phyloP scores from a whole-genome alignment of 1,284 basidiomycete genomes.

The Papiliotrema laurentii region DNA sequence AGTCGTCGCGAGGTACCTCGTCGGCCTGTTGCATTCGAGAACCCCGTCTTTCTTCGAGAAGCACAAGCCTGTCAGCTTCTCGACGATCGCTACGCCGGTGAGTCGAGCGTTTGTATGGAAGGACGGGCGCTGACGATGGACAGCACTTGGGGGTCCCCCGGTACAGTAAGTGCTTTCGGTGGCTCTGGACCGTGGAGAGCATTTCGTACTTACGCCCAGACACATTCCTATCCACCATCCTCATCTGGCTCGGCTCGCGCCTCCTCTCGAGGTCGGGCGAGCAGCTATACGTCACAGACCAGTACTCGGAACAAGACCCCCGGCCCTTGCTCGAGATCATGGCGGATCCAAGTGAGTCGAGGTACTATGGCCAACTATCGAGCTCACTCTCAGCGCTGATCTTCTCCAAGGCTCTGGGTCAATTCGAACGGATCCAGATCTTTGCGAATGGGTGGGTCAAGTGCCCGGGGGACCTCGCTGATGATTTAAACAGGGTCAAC shows the following conservation, averaged over 20 bases:
- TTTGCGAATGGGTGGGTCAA: constrained; percentile 74
- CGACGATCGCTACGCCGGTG: constrained; percentile 42
- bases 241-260: constrained; percentile 62
- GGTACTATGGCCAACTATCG: background rate
- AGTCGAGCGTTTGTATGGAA: background rate
- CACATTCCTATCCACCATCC: constrained; percentile 58
- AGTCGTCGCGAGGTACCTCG: constrained; percentile 45
- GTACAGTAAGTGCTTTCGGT: constrained; percentile 36
- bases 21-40: constrained; percentile 40
- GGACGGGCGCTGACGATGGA: background rate
- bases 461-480: background rate
- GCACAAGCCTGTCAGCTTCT: constrained; percentile 34
- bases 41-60: constrained; percentile 39
- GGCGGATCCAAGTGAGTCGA: constrained; percentile 68
- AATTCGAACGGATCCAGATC: constrained; percentile 67
- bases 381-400: constrained; percentile 54
- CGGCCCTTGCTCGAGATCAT: constrained; percentile 74
- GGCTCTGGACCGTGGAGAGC: background rate
- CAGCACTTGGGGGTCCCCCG: constrained; percentile 36
- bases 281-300: constrained; percentile 71
- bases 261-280: constrained; percentile 79
- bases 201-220: constrained; percentile 11
- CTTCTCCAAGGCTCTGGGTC: constrained; percentile 69
- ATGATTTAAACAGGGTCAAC: constrained; percentile 53
- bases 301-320: constrained; percentile 61